phyloP scores from a whole-genome alignment of 2,329 filamentous ascomycete genomes.

The Trichothecium sympodiale region DNA sequence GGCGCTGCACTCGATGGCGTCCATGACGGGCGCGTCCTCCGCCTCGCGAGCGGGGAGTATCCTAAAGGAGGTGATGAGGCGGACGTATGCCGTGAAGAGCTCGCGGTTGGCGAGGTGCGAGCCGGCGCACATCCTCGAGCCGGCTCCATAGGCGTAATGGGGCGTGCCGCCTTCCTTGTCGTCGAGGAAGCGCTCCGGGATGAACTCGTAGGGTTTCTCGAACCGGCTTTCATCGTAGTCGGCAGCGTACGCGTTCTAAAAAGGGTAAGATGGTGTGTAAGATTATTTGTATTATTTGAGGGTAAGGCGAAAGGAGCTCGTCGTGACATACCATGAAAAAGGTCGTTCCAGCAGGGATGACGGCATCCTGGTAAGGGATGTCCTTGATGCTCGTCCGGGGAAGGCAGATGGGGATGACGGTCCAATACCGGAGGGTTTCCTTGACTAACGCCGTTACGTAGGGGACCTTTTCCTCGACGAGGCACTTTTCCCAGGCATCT shows the following conservation, averaged over 20 bases:
- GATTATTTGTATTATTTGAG: not conserved
- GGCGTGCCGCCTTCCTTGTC: constrained; percentile 44
- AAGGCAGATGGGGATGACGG: constrained; percentile 68
- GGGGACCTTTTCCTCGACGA: constrained; percentile 62
- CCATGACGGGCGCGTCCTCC: constrained; percentile 39
- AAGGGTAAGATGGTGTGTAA: not conserved
- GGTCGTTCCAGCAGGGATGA: constrained; percentile 64
- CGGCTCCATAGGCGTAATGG: constrained; percentile 52
- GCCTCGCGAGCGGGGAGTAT: constrained; percentile 35
- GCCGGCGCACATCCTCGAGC: constrained; percentile 52
- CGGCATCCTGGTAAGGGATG: constrained; percentile 54
- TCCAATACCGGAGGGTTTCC: constrained; percentile 68
- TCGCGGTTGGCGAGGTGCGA: constrained; percentile 53
- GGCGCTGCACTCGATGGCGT: constrained; percentile 45
- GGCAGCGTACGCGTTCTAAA: constrained; percentile 59
- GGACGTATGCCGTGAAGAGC: constrained; percentile 48
- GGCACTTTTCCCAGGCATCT: constrained; percentile 65
- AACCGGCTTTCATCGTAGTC: constrained; percentile 63
- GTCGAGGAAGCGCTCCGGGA: constrained; percentile 59
- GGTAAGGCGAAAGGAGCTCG: too few relatives aligned
- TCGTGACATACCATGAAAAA: constrained; percentile 61
- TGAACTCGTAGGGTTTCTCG: constrained; percentile 48
- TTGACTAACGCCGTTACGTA: constrained; percentile 72
- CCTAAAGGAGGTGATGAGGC: constrained; percentile 47
- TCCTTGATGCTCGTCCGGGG: constrained; percentile 63